These are phyloP conservation scores for Pichia thaimueangensis DNA, from an alignment of 805 yeast species.

Conservation along the genomic window DNA sequence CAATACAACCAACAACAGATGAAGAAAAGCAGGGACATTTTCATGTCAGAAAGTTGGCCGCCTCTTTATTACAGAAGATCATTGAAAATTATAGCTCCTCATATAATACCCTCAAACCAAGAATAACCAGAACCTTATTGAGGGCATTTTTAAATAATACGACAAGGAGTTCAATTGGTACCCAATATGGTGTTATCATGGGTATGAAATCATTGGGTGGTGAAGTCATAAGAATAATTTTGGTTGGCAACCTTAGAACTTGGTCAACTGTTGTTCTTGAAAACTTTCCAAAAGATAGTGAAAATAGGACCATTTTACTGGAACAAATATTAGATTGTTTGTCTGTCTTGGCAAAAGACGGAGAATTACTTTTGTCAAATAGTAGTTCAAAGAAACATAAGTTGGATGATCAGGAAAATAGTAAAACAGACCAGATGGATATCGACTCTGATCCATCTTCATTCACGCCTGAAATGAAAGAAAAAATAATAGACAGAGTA, in stretches of 20 bases:
- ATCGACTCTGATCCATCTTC: slow-evolving; percentile 21
- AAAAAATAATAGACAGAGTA: slow-evolving; percentile 48
- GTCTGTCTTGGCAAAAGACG: slow-evolving; percentile 37
- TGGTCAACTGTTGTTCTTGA: slow-evolving; percentile 64
- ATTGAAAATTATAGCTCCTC: slow-evolving; percentile 74
- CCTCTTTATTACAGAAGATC: slow-evolving; percentile 74
- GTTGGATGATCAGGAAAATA: slow-evolving; percentile 25
- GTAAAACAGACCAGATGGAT: slow-evolving; percentile 24
- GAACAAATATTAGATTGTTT: slow-evolving; percentile 55
- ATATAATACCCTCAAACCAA: slow-evolving; percentile 83
- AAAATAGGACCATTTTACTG: slow-evolving; percentile 21
- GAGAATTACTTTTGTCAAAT: slow-evolving; percentile 17
- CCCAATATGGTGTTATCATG: slow-evolving; percentile 85
- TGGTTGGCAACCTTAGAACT: slow-evolving; percentile 75
- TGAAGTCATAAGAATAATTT: slow-evolving; percentile 78
- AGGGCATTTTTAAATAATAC: slow-evolving; percentile 75
- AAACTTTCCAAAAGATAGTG: slow-evolving; percentile 18
- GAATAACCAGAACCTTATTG: slow-evolving; percentile 87
- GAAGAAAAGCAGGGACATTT: slow-evolving; percentile 30
- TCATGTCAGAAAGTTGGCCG: slow-evolving; percentile 83
- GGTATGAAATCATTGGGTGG: slow-evolving; percentile 81
- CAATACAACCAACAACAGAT: slow-evolving; percentile 15
- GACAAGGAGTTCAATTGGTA: slow-evolving; percentile 73
- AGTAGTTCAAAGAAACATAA: slow-evolving; percentile 11
- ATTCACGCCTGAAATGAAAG: slow-evolving; percentile 25